Evolutionary conservation across 148 eudicot species (phyloP).

Genomic region (Cornus florida): DNA sequence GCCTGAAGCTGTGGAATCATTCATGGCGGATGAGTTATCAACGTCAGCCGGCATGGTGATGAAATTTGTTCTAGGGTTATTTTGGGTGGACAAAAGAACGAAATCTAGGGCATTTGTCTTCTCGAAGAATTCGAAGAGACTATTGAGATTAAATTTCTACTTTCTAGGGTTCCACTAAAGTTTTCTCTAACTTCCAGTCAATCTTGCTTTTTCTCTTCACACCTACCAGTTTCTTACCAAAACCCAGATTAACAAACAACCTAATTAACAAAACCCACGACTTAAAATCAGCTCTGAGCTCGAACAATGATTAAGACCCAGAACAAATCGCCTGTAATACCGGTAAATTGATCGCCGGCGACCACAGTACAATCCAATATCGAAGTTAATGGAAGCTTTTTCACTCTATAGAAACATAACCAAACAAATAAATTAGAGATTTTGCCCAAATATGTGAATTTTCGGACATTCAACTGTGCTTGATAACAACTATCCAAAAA

Average conservation of each 20-base stretch:
- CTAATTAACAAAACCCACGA: slow-evolving; percentile 7
- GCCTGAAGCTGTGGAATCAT: slow-evolving; percentile 57
- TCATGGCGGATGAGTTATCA: slow-evolving; percentile 49
- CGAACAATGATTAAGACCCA: not conserved
- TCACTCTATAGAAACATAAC: not conserved
- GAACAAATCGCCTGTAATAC: not conserved
- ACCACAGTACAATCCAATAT: not conserved
- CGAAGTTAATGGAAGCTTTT: not conserved
- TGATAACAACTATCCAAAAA: not conserved
- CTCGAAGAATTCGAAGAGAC: slow-evolving; percentile 10
- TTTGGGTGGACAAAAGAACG: slow-evolving; percentile 2
- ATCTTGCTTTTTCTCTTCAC: slow-evolving; percentile 25
- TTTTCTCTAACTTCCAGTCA: slow-evolving; percentile 65
- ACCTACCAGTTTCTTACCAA: slow-evolving; percentile 43
- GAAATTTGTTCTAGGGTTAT: slow-evolving; percentile 17
- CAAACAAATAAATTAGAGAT: not conserved
- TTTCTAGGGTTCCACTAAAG: slow-evolving; percentile 12
- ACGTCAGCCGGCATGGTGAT: slow-evolving; percentile 49
- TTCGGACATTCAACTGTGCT: not conserved
- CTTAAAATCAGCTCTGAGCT: not conserved
- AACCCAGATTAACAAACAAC: slow-evolving; percentile 19
- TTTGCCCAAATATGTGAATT: not conserved
- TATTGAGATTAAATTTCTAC: not conserved
- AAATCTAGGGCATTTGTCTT: slow-evolving; percentile 15
- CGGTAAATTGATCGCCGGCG: not conserved